Evolutionary conservation across 2,329 filamentous ascomycete species (phyloP), one percentile per base, ranked within the genome.

Genomic region (Teratosphaeria nubilosa): DNA sequence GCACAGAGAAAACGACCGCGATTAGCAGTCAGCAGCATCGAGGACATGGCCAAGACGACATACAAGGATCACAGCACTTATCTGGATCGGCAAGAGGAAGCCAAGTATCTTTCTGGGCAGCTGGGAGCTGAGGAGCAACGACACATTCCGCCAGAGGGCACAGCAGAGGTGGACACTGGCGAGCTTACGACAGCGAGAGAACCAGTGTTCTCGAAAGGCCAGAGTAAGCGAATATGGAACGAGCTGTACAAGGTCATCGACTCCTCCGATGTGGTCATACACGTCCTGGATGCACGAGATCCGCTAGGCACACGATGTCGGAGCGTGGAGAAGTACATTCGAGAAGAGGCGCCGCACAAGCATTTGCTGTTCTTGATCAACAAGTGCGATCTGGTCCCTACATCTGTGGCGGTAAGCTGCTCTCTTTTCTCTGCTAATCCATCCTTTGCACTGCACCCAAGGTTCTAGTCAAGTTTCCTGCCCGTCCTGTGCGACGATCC

Each of bases 151-250:
- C 56, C 51, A 9, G 64, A 64, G 41, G 64, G 24, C 68, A 5
- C 59, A 55, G 53, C 58, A 50, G 37, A 32, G 11, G 30, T 24
- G 16, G 13, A 41, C 16, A 34, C 37, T n/a, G 75, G 75, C 55
- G 70, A 72, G 24, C 66, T 78, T 5, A 74, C 75, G 1, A 74
- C 73, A 13, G 76, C 78, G n/a, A 67, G 74, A 52, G 78, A 81
- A 62, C 86, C 91, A 45, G 89, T 97, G 60, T 97, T 97, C 75
- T 87, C 83, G 66, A 97, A 97, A 76, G 94, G 94, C 20, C 91
- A 96, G 73, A 92, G 87, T 69, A 96, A 96, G 76, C 83, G 94
- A 64, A 96, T 96, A 66, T 96, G 90, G 91, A 97, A 97, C 75
- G 92, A 99, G 72, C 77, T 97, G 51, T 87, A 73, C 67, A 95